Base-by-base conservation (phyloP, 192 early-diverging fungal genomes). In the Entophlyctis luteolus region DNA sequence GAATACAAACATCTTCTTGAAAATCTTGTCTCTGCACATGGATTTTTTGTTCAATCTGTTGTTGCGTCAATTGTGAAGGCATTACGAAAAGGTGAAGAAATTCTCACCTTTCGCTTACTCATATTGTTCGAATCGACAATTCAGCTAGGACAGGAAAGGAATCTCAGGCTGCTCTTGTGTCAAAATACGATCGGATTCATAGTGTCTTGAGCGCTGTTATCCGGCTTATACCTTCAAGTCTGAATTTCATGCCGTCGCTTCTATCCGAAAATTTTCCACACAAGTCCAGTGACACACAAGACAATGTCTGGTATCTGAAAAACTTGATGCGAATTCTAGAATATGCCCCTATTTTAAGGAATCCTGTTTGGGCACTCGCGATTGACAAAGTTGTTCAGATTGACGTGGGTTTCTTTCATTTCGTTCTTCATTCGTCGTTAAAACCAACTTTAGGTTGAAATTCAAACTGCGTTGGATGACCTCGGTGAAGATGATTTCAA, bases 381-480 rank as follows among this genome's bases (percentile, higher is more conserved):
- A 74, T 98, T 25, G 93, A 96, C 39, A 79, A 86, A n/a, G 79
- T 92, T 4, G 83, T 95, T 4, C 88, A 94, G 57, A 87, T 98
- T 42, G 96, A 98, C 72, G 95, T 90, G 54, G 59, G 69, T 65
- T 25, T 50, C 31, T 27, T 25, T 8, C 14, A 52, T 52, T 52
- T 12, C 6, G 6, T 52, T 52, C 22, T 52, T 25, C 8, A 8
- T 52, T 23, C 6, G 8, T 52, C 50, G 10, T 62, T 36, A 27
- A 23, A 5, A 22, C 36, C 35, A 42, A 23, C 33, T 32, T 42
- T 35, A 91, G 89, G 81, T 88, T 14, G 94, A 94, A 63, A 92
- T 98, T 57, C 95, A 98, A 67, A 83, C 88, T 1, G 93, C 92
- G 53, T 59, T 96, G 32, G 93, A 96, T 31, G 94, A 98, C 16